These are phyloP conservation scores for Ophiostoma himal-ulmi DNA, from an alignment of 2,329 filamentous ascomycete species.

Conservation along the genomic window DNA sequence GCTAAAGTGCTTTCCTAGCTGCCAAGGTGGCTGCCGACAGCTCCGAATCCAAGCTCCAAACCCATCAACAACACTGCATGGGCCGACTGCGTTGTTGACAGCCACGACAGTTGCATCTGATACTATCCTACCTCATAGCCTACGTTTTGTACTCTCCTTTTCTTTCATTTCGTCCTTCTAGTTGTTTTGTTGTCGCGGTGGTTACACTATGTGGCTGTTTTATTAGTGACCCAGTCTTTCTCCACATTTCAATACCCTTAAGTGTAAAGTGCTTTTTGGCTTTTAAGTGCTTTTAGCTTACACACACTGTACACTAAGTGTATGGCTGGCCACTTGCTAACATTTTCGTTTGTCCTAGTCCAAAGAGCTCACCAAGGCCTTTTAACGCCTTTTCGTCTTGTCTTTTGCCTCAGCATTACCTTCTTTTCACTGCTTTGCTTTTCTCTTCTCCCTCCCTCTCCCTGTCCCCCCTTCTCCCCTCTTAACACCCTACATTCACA, in stretches of 20 bases:
- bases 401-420: neutral
- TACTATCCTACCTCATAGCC: neutral
- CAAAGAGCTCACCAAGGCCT: neutral
- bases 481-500: constrained; percentile 41
- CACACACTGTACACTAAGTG: neutral
- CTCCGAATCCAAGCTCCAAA: neutral
- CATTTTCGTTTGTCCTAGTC: neutral
- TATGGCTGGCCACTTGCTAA: neutral
- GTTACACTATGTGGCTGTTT: neutral
- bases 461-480: neutral
- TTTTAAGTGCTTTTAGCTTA: constrained; percentile 7
- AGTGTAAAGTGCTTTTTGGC: constrained; percentile 6
- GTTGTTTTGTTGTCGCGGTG: neutral
- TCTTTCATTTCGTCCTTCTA: neutral
- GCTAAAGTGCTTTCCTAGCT: neutral
- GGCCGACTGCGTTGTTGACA: neutral
- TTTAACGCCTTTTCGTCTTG: neutral
- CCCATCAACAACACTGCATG: neutral
- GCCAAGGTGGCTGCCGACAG: neutral
- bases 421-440: neutral
- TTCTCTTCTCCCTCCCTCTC: neutral
- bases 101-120: neutral
- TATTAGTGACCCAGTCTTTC: neutral
- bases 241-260: neutral
- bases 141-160: neutral